These are phyloP conservation scores for Cladosporium austrohemisphaericum DNA, from an alignment of 2,329 filamentous ascomycete genomes.

Conservation along the genomic window DNA sequence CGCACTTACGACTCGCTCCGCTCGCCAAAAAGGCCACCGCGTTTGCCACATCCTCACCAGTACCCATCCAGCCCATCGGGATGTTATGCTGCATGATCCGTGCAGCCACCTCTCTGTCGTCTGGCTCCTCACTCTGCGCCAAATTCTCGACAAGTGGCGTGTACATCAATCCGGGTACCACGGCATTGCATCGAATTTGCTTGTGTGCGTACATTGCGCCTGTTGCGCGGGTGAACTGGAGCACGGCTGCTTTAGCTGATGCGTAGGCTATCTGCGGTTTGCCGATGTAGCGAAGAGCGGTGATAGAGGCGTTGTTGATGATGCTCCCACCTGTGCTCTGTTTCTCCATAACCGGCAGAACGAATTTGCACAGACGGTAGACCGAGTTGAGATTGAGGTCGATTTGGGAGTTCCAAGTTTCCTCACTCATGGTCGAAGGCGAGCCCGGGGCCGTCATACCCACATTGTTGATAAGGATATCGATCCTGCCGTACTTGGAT, in stretches of 20 bases:
- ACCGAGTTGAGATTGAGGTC: constrained; percentile 56
- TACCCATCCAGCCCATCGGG: constrained; percentile 57
- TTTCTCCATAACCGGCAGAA: constrained; percentile 52
- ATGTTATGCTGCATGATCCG: constrained; percentile 54
- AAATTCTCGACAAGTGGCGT: constrained; percentile 50
- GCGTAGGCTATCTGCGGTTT: constrained; percentile 54
- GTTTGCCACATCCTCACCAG: constrained; percentile 66
- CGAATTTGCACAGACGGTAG: constrained; percentile 50
- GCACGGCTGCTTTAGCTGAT: constrained; percentile 26
- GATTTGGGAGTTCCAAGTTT: constrained; percentile 50
- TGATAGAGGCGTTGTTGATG: constrained; percentile 49
- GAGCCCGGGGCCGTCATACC: constrained; percentile 44
- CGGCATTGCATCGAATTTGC: constrained; percentile 49
- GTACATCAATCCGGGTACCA: constrained; percentile 55
- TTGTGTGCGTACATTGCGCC: constrained; percentile 46
- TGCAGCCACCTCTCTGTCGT: constrained; percentile 48
- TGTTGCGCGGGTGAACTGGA: constrained; percentile 28
- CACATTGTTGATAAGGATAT: constrained; percentile 51
- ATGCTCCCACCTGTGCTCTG: constrained; percentile 39
- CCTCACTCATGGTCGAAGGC: constrained; percentile 47
- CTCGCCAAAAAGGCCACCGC: constrained; percentile 85
- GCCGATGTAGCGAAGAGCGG: constrained; percentile 49
- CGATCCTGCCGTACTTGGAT: constrained; percentile 43
- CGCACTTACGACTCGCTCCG: constrained; percentile 76
- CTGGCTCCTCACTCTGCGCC: constrained; percentile 42